Base-by-base conservation (phyloP, 768 basidiomycete genomes). In the Termitomyces sp. region DNA sequence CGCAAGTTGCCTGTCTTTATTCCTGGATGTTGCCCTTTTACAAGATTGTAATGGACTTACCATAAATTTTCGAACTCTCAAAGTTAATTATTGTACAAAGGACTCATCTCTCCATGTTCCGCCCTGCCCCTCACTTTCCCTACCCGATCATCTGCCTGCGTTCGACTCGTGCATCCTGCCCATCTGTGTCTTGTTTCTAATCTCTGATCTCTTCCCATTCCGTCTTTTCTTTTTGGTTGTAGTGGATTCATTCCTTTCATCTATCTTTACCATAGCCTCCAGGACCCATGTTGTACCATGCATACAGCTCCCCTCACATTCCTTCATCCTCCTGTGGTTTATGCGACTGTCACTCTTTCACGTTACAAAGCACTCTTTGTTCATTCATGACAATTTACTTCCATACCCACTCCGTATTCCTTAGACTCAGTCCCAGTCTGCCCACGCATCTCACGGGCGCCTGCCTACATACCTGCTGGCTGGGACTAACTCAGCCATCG, bases 211-310 rank as follows among this genome's bases (percentile, higher is more conserved):
- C 5, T 32, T 35, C n/a, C 30, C 54, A 46, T 36, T n/a, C 49
- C 33, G 46, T 40, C 43, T n/a, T 26, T 43, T 30, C 4, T 30
- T 58, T 61, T 58, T 57, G 56, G 40, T 60, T 62, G 63, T 61
- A 23, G 59, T 38, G 49, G 47, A 61, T 14, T n/a, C 52, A 47
- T 50, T 47, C 38, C 28, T 57, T n/a, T 48, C 46, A 38, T 54
- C 53, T 54, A 54, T 13, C 7, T 10, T 32, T n/a, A 54, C 38
- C 14, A 43, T 54, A 54, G 18, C 18, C 28, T 43, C 20, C 8
- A 30, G 40, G 12, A 54, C 38, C 52, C 35, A 16, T n/a, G 50
- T 41, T 41, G 26, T 54, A 20, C 23, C 50, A 6, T 50, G 14
- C 50, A 36, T 55, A 10, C 48, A 49, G 46, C 49, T 41, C 16